Conservation (phyloP, 2,329 filamentous ascomycete species). For the Exserohilum turcica region DNA sequence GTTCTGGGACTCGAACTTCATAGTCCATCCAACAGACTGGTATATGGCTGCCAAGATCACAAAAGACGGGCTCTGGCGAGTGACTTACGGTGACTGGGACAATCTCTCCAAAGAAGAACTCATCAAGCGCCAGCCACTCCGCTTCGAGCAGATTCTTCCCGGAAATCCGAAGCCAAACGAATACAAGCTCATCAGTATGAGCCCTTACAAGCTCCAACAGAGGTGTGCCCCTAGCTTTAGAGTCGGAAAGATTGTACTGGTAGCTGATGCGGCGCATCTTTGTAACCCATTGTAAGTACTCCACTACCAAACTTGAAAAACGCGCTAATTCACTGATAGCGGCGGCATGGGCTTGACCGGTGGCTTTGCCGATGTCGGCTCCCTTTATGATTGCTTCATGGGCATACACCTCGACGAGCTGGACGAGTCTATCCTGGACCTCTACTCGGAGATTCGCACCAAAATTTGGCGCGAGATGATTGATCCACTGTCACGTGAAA, state of each 20-base stretch:
- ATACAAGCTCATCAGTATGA: conserved; percentile 63
- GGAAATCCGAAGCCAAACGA: conserved; percentile 63
- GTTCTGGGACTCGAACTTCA: conserved; percentile 64
- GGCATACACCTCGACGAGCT: conserved; percentile 43
- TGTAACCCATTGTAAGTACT: conserved; percentile 55
- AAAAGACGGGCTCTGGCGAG: conserved; percentile 64
- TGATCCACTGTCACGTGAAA: conserved; percentile 48
- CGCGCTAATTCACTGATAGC: conserved; percentile 25
- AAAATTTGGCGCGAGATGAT: conserved; percentile 45
- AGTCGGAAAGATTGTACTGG: conserved; percentile 62
- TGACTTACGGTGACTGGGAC: conserved; percentile 65
- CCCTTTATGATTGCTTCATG: conserved; percentile 63
- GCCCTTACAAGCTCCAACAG: conserved; percentile 67
- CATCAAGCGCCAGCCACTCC: conserved; percentile 58
- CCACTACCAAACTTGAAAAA: neutral
- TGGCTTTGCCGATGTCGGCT: conserved; percentile 67
- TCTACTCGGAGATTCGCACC: conserved; percentile 43
- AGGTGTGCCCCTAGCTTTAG: conserved; percentile 63
- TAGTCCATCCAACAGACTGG: conserved; percentile 66
- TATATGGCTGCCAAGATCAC: conserved; percentile 67
- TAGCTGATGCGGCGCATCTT: conserved; percentile 66
- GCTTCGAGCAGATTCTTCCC: conserved; percentile 64
- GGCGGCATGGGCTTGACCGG: conserved; percentile 68
- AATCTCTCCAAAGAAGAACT: conserved; percentile 61
- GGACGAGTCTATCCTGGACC: conserved; percentile 43